Percentiles rank a stretch among this genome's conserved stretches.
These are phyloP conservation scores for Salvia rosmarinus DNA, from an alignment of 257 asterid genomes.

Conservation along the genomic window DNA sequence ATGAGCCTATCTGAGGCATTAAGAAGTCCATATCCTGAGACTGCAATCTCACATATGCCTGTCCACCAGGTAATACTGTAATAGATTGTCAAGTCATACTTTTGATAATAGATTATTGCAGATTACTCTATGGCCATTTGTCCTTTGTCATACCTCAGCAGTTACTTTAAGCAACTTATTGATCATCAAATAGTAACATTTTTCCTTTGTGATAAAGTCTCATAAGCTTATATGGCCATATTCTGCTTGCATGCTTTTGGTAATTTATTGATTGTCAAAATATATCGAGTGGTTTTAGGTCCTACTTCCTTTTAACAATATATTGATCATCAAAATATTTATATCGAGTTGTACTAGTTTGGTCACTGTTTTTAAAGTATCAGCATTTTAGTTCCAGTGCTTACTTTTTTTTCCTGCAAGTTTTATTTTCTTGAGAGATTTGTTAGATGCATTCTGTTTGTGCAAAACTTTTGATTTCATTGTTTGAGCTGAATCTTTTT, in stretches of 20 bases:
- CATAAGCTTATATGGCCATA: neutral
- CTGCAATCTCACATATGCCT: constrained; percentile 72
- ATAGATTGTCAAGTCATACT: constrained; percentile 17
- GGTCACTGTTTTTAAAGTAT: neutral
- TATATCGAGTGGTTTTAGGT: constrained; percentile 3
- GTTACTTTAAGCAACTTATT: no score
- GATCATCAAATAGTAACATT: no score
- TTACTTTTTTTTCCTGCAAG: neutral
- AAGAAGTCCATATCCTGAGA: constrained; percentile 82
- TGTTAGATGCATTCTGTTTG: constrained; percentile 12
- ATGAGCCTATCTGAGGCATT: constrained; percentile 81
- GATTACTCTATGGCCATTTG: constrained; percentile 8
- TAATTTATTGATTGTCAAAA: constrained; percentile 1
- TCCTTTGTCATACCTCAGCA: no score
- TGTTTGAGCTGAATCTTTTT: constrained; percentile 31
- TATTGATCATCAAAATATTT: neutral
- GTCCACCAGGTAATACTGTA: constrained; percentile 97
- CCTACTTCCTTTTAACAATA: neutral
- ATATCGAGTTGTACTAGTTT: neutral
- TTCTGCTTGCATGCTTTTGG: neutral
- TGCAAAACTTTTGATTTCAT: constrained; percentile 24
- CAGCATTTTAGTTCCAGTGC: neutral
- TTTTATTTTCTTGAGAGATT: neutral
- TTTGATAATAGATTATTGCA: neutral
- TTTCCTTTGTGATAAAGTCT: no score